Base-by-base conservation (phyloP, 23 red algal genomes). In the Gracilaria domingensis region DNA sequence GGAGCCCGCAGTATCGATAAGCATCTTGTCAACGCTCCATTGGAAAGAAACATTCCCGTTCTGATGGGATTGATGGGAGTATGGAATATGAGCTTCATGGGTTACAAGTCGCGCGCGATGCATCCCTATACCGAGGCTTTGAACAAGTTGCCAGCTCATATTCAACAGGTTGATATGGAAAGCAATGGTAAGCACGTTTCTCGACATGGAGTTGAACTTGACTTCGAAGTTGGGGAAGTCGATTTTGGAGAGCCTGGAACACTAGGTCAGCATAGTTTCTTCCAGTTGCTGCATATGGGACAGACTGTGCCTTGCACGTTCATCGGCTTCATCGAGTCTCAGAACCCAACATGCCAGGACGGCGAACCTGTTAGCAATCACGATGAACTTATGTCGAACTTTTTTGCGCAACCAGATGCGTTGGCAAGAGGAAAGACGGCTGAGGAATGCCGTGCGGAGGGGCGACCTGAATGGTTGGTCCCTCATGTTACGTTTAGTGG, bases 361-460 rank as follows among this genome's bases (percentile, higher is more conserved):
- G 96, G 96, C 25, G 91, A 96, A 78, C 90, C 94, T 4, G 95
- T 95, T 25, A 95, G 92, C 67, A 95, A 95, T 64, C 93, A 95
- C 53, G 97, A 99, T 64, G 97, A 99, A 76, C 84, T 99, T 18
- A 99, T 99, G 97, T 84, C 86, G 70, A 99, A 99, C 91, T 99
- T 94, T 45, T 99, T 99, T 75, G 97, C 97, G 0, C 97, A 99
- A 69, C 93, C 97, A 32, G 97, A 99, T 78, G 97, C 97, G 12
- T 86, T 99, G 74, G 97, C 97, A 14, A 88, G 76, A 24, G 97
- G 97, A 53, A 99, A 99, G 71, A 73, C 93, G 12, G 90, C 79
- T 32, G 88, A 94, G 70, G 90, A 99, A 81, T 96, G 94, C 30
- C 83, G 94, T 11, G 88, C 51, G 5, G 93, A 99, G 74, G 93